Base-by-base conservation (phyloP, 805 yeast genomes). In the Candida silvicultrix region DNA sequence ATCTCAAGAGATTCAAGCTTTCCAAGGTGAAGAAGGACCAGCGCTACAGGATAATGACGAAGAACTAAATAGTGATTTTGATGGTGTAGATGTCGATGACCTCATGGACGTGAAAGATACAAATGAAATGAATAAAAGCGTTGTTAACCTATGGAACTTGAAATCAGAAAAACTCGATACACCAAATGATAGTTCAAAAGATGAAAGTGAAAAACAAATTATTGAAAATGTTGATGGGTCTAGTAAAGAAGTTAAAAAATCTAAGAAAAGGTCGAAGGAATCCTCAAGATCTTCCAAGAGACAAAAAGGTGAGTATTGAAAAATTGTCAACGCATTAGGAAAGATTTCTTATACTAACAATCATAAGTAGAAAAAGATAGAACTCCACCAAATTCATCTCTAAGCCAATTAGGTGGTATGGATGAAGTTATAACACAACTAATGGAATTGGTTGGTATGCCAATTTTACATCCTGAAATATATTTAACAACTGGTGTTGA, bases 391-490 rank as follows among this genome's bases (percentile, higher is more conserved):
- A 67, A 75, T 2, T 65, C 81, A 1, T 78, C 83, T 4, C 68
- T 94, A 25, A 71, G 85, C 4, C 81, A 89, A 29, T 68, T 94
- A 14, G 99, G 99, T 23, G 99, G 99, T 2, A 78, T 94, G 67
- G 95, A 85, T 52, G 80, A 77, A 45, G 81, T 90, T n/a, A 80
- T 90, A 21, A 77, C 87, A 5, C 94, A 90, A 62, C 70, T 94
- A 19, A 81, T 87, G 83, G 98, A 94, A 63, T 71, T 89, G 35
- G 85, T 94, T 1, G 97, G 95, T 1, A 72, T 92, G 69, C 99
- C 99, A 1, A 82, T 94, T 29, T 66, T 86, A 19, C 98, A 94
- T 58, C 97, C 98, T 0, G 99, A 94, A 63, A 86, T 94, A 2
- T 94, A 88, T 60, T 53, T 70, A 21, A 74, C 90, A 8, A 84